A percentile compares a stretch with the other conserved stretches of the same genome.
Evolutionary conservation across 2,329 filamentous ascomycete genomes (phyloP).

Genomic region (Epichloe festucae): DNA sequence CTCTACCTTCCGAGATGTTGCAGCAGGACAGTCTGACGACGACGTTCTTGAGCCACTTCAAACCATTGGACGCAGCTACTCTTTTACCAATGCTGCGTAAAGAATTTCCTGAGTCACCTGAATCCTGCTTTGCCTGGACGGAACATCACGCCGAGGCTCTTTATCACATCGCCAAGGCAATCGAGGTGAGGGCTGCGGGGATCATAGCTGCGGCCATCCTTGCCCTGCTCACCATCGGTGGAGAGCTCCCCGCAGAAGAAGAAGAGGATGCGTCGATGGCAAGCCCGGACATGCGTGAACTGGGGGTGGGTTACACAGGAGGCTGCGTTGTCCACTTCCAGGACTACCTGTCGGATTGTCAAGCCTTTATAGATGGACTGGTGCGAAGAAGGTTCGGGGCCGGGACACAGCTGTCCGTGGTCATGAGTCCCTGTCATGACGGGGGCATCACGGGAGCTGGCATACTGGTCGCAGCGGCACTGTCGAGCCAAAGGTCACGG

Average conservation of each 20-base stretch:
- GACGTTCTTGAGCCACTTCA: conserved; percentile 58
- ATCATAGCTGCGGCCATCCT: conserved; percentile 62
- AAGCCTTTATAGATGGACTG: conserved; percentile 50
- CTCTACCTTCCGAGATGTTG: conserved; percentile 42
- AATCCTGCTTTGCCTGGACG: conserved; percentile 48
- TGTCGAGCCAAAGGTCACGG: conserved; percentile 15
- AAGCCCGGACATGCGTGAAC: conserved; percentile 28
- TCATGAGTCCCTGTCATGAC: conserved; percentile 44
- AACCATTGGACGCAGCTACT: conserved; percentile 34
- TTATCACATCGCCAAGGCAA: conserved; percentile 53
- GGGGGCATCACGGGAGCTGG: conserved; percentile 50
- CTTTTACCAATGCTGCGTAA: conserved; percentile 34
- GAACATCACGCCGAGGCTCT: conserved; percentile 44
- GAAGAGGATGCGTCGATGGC: conserved; percentile 11
- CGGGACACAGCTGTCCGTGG: conserved; percentile 27
- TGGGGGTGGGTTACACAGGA: conserved; percentile 69
- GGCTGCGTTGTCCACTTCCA: conserved; percentile 73
- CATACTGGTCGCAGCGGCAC: conserved; percentile 38
- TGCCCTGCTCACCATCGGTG: conserved; percentile 54
- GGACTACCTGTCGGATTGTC: conserved; percentile 57
- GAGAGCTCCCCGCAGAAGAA: conserved; percentile 42
- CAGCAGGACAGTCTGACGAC: conserved; percentile 54
- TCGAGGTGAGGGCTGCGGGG: conserved; percentile 59
- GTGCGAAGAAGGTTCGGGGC: conserved; percentile 20
- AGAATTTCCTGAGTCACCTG: conserved; percentile 38